Conservation (phyloP, 352 stramenopile species). For the Thalassiosira hispida region DNA sequence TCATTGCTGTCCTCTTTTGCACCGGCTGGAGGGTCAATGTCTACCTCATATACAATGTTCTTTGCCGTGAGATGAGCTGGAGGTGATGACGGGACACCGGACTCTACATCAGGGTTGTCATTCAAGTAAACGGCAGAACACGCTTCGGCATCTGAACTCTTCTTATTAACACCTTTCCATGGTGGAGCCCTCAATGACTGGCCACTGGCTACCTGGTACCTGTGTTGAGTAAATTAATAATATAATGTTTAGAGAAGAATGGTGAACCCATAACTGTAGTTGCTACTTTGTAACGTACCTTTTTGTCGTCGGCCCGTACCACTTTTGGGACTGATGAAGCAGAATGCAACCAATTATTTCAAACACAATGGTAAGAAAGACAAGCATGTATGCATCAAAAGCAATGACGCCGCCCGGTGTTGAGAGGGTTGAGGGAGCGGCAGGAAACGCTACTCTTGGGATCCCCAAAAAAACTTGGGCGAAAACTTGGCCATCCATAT, state of each 20-base stretch:
- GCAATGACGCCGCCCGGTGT: slow-evolving; percentile 3
- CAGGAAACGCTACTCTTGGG: slow-evolving; percentile 1
- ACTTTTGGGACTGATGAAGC: slow-evolving; percentile 1
- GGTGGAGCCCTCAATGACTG: neutral
- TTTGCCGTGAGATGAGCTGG: slow-evolving; percentile 12
- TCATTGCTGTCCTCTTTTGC: slow-evolving; percentile 11
- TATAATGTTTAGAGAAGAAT: too few relatives aligned
- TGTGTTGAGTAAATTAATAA: too few relatives aligned
- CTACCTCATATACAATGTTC: slow-evolving; percentile 32
- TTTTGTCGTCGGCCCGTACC: slow-evolving; percentile 14
- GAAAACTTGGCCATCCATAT: neutral
- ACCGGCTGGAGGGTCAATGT: neutral
- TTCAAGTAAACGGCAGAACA: too few relatives aligned
- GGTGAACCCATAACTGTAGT: too few relatives aligned
- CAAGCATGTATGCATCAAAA: slow-evolving; percentile 22
- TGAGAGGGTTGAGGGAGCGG: neutral
- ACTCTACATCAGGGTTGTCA: neutral
- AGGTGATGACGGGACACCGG: neutral
- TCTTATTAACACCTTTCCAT: neutral
- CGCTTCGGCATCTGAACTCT: neutral
- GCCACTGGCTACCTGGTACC: slow-evolving; percentile 3
- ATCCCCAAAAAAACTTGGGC: neutral
- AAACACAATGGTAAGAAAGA: slow-evolving; percentile 14
- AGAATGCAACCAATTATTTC: slow-evolving; percentile 7
- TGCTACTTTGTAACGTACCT: too few relatives aligned